Conservation (phyloP, 1,139 yeast species). For the Komagataea norvegica region DNA sequence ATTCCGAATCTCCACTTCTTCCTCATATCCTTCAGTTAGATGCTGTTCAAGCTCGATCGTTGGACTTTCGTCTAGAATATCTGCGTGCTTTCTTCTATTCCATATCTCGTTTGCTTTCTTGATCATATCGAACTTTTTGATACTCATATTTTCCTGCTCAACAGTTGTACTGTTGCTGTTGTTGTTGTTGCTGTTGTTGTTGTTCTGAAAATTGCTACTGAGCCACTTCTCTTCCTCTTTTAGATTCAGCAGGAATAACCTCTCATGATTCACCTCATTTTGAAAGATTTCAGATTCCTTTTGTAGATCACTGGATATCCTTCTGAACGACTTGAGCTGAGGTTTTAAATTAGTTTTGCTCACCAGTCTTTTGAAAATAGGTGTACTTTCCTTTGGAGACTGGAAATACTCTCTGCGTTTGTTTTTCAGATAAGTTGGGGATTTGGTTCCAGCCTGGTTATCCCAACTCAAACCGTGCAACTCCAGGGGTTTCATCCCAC, state of each 20-base stretch:
- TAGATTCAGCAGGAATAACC: slow-evolving; percentile 21
- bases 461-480: slow-evolving; percentile 16
- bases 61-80: background rate
- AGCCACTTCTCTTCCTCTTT: slow-evolving; percentile 21
- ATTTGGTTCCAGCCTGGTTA: slow-evolving; percentile 13
- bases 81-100: slow-evolving; percentile 21
- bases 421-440: slow-evolving; percentile 16
- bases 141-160: slow-evolving; percentile 6
- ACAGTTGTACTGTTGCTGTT: slow-evolving; percentile 8
- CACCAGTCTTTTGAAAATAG: slow-evolving; percentile 24
- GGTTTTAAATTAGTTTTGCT: slow-evolving; percentile 23
- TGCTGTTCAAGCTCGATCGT: too few relatives aligned
- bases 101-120: slow-evolving; percentile 26
- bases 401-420: slow-evolving; percentile 14
- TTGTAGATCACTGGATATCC: slow-evolving; percentile 22
- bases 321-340: slow-evolving; percentile 23
- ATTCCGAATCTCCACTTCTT: background rate
- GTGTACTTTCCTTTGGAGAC: slow-evolving; percentile 19
- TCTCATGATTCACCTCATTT: slow-evolving; percentile 25
- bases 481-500: slow-evolving; percentile 15
- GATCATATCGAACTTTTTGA: slow-evolving; percentile 24
- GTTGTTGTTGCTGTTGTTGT: too few relatives aligned
- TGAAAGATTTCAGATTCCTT: slow-evolving; percentile 22
- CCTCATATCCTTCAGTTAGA: background rate
- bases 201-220: slow-evolving; percentile 10